Base-by-base conservation (phyloP, 805 yeast genomes). In the Pichia sporocuriosa region DNA sequence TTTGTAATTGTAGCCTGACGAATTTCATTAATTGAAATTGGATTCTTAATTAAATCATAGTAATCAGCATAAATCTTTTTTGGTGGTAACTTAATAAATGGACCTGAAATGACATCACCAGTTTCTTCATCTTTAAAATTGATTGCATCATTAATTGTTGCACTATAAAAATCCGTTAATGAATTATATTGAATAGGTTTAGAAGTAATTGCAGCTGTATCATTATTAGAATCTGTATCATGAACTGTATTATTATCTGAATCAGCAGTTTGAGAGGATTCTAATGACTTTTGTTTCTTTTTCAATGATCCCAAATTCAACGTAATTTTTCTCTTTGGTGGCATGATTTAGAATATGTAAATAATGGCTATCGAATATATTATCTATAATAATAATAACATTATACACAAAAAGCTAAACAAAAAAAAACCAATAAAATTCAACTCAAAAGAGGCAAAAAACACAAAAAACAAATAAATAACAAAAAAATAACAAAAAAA, bases 61-160 rank as follows among this genome's bases (percentile, higher is more conserved):
- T 86, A 86, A 55, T 85, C 94, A 0, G 95, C 86, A 53, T 81
- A 85, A 31, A 74, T 61, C 56, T 81, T 79, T 49, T 79, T 75
- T 22, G 82, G 70, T 6, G 95, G 96, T 31, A 85, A 65, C 53
- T 75, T 77, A 44, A 77, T 57, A 61, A 86, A 86, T 59, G 76
- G 75, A 47, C 72, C 65, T 37, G 61, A 43, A 40, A 66, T 53
- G 56, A 44, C 62, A 59, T 49, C 68, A n/a, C 35, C 44, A 3
- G 48, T 36, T 9, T 29, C 23, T 6, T 42, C 28, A 37, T 52
- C 56, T 33, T 46, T 43, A 6, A 53, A 30, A n/a, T 39, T 33
- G 3, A 39, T 19, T 4, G 43, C 42, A 9, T 28, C 35, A 5
- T 34, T 42, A 15, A 51, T 42, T 1, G 42, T 30, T 9, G 43